Percentiles rank a stretch among this genome's conserved stretches.
Conservation (phyloP, 2,329 filamentous ascomycete species). For the Ascocoryne sarcoides region DNA sequence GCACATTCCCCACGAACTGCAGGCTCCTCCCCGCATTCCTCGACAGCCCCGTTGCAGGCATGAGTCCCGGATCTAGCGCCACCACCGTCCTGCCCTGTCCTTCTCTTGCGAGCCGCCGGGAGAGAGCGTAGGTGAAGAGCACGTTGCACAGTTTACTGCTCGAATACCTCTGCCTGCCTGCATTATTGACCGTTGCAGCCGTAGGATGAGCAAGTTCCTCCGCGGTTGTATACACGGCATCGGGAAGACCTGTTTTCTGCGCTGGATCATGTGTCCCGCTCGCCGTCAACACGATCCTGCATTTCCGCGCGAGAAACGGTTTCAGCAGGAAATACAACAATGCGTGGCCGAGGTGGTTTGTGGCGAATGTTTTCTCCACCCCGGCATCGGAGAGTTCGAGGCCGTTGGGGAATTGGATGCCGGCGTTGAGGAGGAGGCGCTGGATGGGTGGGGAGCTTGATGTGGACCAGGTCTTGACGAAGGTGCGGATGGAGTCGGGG, state of each 20-base stretch:
- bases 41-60: slow-evolving; percentile 38
- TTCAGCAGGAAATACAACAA: slow-evolving; percentile 40
- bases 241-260: slow-evolving; percentile 34
- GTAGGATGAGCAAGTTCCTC: slow-evolving; percentile 37
- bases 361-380: slow-evolving; percentile 39
- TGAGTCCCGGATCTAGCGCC: slow-evolving; percentile 39
- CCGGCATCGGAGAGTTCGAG: slow-evolving; percentile 32
- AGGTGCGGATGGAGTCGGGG: slow-evolving; percentile 33
- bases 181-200: slow-evolving; percentile 19
- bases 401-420: slow-evolving; percentile 34
- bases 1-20: slow-evolving; percentile 29
- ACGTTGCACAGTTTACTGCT: slow-evolving; percentile 40
- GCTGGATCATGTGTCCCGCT: slow-evolving; percentile 41
- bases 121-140: slow-evolving; percentile 39
- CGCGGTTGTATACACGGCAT: slow-evolving; percentile 35
- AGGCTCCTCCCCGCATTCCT: slow-evolving; percentile 26
- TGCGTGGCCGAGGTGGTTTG: slow-evolving; percentile 42
- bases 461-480: slow-evolving; percentile 30
- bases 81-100: slow-evolving; percentile 32
- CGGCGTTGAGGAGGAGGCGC: slow-evolving; percentile 40
- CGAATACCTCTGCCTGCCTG: slow-evolving; percentile 34
- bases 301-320: slow-evolving; percentile 31
- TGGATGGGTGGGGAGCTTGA: slow-evolving; percentile 34
- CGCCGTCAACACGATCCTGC: slow-evolving; percentile 37
- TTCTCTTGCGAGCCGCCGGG: slow-evolving; percentile 27